Evolutionary conservation across 345 rosid species (phyloP), one percentile per base, ranked within the genome.

Genomic region (Euphorbia tirucalli): DNA sequence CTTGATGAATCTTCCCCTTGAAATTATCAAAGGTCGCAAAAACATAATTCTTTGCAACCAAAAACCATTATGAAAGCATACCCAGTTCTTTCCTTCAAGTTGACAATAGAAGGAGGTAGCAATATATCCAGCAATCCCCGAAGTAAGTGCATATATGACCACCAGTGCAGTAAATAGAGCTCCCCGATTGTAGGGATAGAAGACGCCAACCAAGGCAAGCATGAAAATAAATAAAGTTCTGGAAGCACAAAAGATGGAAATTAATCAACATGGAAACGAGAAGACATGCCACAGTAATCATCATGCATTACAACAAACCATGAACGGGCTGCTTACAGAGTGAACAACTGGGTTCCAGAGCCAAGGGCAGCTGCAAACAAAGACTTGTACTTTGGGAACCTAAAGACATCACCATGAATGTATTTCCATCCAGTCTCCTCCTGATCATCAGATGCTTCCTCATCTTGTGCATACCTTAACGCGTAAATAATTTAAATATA

Each of bases 21-120:
- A 35, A 61, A 71, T 32, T 31, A 46, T 44, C 55, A 61, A 4
- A 25, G n/a, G n/a, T n/a, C n/a, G n/a, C n/a, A n/a, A n/a, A n/a
- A 39, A 25, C 49, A 11, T 27, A 56, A 13, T 30, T 37, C 35
- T 25, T 7, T 16, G n/a, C 44, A 69, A 32, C 44, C 10, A 41
- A 55, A 67, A 68, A 24, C 15, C 28, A 24, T 19, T 21, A 67
- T 41, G 48, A 21, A 56, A 4, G 28, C 80, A 72, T 82, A 92
- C 97, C 97, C 97, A 92, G 72, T 87, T 92, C 43, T 71, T 81
- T 80, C 97, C 96, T 85, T 92, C 97, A 71, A 92, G 97, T 75
- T 90, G 97, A 78, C 93, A 84, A 76, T 88, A 92, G 86, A 90
- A 92, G 69, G 97, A 85, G 55, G 97, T 78, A 39, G 97, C 86